Conservation (phyloP, 768 basidiomycete genomes). For the Tulasnella sp. region DNA sequence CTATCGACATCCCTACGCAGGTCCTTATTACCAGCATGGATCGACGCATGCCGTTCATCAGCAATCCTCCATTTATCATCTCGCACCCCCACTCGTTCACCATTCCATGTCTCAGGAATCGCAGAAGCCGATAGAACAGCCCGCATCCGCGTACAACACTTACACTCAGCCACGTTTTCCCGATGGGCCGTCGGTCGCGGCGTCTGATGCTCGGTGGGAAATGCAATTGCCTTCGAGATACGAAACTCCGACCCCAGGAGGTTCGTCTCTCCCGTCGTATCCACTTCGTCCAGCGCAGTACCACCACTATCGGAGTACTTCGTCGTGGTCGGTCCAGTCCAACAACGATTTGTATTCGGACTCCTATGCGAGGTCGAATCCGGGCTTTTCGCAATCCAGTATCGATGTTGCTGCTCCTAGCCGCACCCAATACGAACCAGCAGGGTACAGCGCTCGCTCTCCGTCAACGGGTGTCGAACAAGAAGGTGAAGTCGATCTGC, state of each 20-base stretch:
- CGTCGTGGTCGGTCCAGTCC: neutral
- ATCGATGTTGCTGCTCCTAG: neutral
- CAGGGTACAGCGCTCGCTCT: neutral
- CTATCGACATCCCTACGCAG: neutral
- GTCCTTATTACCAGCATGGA: neutral
- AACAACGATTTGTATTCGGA: neutral
- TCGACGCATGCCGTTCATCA: neutral
- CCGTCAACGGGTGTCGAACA: neutral
- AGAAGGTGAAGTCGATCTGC: neutral
- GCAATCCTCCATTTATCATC: neutral
- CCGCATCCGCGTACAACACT: neutral
- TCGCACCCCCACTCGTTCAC: neutral
- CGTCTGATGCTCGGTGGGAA: neutral
- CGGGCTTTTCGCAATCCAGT: neutral
- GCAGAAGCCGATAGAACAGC: neutral
- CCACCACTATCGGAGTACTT: neutral
- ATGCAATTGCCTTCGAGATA: neutral
- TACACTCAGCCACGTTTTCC: neutral
- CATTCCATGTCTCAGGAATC: neutral
- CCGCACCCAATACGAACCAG: neutral
- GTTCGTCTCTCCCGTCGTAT: neutral
- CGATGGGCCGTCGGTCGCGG: neutral
- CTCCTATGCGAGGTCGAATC: neutral
- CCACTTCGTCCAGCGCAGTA: constrained; percentile 1
- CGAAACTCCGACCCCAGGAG: neutral